Evolutionary conservation across 2,329 filamentous ascomycete species (phyloP).

Genomic region (Alternaria panax): DNA sequence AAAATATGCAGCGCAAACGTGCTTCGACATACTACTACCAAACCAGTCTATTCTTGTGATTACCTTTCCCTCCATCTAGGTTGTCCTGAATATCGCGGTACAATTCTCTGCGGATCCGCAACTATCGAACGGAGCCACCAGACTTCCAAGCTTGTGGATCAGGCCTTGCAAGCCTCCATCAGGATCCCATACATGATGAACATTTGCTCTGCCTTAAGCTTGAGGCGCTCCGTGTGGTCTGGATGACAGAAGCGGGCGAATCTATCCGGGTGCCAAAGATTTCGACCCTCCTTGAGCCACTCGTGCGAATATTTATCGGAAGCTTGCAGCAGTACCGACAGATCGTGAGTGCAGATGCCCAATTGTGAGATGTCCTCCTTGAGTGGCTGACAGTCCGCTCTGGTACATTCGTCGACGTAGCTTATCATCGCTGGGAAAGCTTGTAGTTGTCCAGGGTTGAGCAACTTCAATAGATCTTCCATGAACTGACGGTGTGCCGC

Average conservation of each 20-base stretch:
- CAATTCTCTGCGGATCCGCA: background rate
- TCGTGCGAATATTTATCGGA: constrained; percentile 31
- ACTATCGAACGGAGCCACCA: background rate
- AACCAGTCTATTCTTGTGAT: background rate
- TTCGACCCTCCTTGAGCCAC: constrained; percentile 39
- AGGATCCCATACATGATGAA: constrained; percentile 42
- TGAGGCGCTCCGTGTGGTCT: constrained; percentile 29
- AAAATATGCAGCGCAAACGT: constrained; percentile 7
- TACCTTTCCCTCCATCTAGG: background rate
- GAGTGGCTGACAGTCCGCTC: constrained; percentile 23
- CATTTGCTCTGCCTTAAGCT: constrained; percentile 33
- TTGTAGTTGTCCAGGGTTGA: constrained; percentile 23
- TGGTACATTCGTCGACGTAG: constrained; percentile 33
- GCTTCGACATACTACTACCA: background rate
- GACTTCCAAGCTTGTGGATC: background rate
- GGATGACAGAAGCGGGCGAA: constrained; percentile 38
- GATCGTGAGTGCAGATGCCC: constrained; percentile 42
- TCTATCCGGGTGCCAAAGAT: constrained; percentile 45
- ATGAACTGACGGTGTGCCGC: constrained; percentile 29
- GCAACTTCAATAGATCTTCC: constrained; percentile 23
- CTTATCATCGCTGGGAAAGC: constrained; percentile 28
- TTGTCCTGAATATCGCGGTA: background rate
- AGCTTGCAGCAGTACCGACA: constrained; percentile 35
- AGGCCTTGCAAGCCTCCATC: constrained; percentile 26
- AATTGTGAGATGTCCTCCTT: constrained; percentile 24